Evolutionary conservation across 352 stramenopile species (phyloP).

Genomic region (Globisporangium paroecandrum): DNA sequence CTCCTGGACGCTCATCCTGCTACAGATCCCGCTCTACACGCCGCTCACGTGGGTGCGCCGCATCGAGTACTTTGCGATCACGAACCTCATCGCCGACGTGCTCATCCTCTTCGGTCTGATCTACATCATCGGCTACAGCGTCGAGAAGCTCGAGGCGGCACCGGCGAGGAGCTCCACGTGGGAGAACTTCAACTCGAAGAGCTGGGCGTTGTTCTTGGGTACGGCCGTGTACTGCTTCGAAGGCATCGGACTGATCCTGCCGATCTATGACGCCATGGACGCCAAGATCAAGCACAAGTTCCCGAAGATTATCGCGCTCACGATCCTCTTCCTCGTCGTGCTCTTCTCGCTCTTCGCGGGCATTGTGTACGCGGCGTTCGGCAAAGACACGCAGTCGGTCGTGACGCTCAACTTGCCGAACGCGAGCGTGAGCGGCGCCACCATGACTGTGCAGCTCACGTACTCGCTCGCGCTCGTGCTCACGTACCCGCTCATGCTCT

Average conservation of each 20-base stretch:
- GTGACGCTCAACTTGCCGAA: constrained; percentile 59
- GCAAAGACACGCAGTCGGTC: constrained; percentile 48
- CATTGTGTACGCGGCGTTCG: constrained; percentile 54
- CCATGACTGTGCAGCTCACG: constrained; percentile 60
- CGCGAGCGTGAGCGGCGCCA: constrained; percentile 44
- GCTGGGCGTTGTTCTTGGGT: constrained; percentile 58
- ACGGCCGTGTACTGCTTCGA: constrained; percentile 72
- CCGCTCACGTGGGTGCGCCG: constrained; percentile 65
- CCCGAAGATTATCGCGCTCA: constrained; percentile 41
- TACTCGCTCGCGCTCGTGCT: constrained; percentile 67
- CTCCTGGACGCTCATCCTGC: constrained; percentile 51
- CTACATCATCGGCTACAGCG: constrained; percentile 57
- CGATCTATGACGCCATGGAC: constrained; percentile 67
- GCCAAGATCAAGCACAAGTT: constrained; percentile 59
- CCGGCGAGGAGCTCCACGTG: constrained; percentile 32
- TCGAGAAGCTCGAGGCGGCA: constrained; percentile 35
- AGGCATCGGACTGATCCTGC: constrained; percentile 66
- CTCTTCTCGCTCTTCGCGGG: constrained; percentile 56
- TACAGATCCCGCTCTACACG: constrained; percentile 68
- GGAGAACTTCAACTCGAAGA: constrained; percentile 65
- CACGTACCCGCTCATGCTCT: constrained; percentile 72
- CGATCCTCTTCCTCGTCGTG: constrained; percentile 48
- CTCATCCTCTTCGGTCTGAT: constrained; percentile 55
- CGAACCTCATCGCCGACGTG: constrained; percentile 59
- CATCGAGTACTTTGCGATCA: constrained; percentile 75